Evolutionary conservation across 2,329 filamentous ascomycete genomes (phyloP).

Genomic region (Elsinoe perseae): DNA sequence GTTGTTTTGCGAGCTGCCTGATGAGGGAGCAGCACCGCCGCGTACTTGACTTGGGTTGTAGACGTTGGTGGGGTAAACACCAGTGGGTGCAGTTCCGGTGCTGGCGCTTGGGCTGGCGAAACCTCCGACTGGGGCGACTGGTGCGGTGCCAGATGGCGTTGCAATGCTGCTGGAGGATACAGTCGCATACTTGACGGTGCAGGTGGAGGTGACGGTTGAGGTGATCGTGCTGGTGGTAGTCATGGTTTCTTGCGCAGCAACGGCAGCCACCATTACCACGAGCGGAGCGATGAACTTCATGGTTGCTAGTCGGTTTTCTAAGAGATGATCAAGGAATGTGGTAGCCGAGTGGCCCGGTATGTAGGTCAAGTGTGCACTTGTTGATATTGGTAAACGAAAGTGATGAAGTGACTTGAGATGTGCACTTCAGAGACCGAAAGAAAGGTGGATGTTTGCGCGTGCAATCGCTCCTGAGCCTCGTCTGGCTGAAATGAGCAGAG

Average conservation of each 20-base stretch:
- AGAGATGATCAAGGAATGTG: not conserved
- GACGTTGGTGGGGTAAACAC: constrained; percentile 11
- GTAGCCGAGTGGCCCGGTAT: not conserved
- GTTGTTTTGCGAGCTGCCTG: not conserved
- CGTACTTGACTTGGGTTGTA: constrained; percentile 4
- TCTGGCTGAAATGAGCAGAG: constrained; percentile 6
- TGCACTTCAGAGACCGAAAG: constrained; percentile 3
- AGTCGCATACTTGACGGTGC: constrained; percentile 14
- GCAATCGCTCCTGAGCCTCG: not conserved
- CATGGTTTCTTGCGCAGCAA: constrained; percentile 10
- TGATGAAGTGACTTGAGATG: constrained; percentile 3
- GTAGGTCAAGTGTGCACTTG: constrained; percentile 11
- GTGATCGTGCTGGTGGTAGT: constrained; percentile 14
- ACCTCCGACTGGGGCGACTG: not conserved
- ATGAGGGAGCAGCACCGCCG: not conserved
- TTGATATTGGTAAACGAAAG: constrained; percentile 4
- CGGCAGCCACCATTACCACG: constrained; percentile 12
- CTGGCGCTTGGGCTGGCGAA: not conserved
- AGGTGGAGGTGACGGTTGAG: constrained; percentile 18
- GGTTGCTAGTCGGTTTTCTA: constrained; percentile 1
- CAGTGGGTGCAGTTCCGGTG: constrained; percentile 1
- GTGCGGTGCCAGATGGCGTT: not conserved
- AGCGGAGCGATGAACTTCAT: constrained; percentile 20
- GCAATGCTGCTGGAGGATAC: not conserved
- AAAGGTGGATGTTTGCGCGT: constrained; percentile 9